phyloP scores from a whole-genome alignment of 108 stramenopile species.

The Stephanodiscus triporus region DNA sequence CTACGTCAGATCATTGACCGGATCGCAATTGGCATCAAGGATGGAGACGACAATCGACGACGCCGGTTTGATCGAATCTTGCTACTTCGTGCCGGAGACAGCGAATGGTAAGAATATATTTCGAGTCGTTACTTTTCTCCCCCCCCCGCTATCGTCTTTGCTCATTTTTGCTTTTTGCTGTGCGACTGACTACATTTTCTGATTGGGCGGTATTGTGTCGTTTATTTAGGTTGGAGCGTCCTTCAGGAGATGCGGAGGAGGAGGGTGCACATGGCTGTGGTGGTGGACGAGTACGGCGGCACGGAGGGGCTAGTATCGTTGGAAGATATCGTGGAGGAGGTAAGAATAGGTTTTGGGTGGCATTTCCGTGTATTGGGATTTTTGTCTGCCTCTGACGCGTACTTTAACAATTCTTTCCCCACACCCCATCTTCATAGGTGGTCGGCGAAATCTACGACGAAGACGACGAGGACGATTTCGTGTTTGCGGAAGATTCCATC shows the following conservation, averaged over 20 bases:
- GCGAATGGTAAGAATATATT: conserved; percentile 65
- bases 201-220: too few species aligned
- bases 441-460: conserved; percentile 92
- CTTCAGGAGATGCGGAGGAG: conserved; percentile 96
- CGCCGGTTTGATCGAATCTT: conserved; percentile 87
- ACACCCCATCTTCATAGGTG: conserved; percentile 28
- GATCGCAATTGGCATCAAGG: conserved; percentile 72
- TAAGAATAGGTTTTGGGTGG: conserved; percentile 62
- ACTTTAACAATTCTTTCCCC: neutral
- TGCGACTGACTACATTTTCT: too few species aligned
- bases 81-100: conserved; percentile 98
- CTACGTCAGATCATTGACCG: conserved; percentile 80
- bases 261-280: conserved; percentile 96
- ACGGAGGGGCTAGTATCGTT: conserved; percentile 96
- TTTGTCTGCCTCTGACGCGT: neutral
- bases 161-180: too few species aligned
- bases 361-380: neutral
- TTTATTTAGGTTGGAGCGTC: conserved; percentile 73
- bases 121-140: too few species aligned
- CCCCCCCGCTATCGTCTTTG: too few species aligned
- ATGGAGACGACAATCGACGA: conserved; percentile 85
- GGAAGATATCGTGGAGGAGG: conserved; percentile 97
- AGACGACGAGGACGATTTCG: conserved; percentile 90
- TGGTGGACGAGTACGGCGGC: conserved; percentile 98
- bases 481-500: conserved; percentile 89